phyloP scores from a whole-genome alignment of 2,329 filamentous ascomycete genomes.

The Colletotrichum tropicale region DNA sequence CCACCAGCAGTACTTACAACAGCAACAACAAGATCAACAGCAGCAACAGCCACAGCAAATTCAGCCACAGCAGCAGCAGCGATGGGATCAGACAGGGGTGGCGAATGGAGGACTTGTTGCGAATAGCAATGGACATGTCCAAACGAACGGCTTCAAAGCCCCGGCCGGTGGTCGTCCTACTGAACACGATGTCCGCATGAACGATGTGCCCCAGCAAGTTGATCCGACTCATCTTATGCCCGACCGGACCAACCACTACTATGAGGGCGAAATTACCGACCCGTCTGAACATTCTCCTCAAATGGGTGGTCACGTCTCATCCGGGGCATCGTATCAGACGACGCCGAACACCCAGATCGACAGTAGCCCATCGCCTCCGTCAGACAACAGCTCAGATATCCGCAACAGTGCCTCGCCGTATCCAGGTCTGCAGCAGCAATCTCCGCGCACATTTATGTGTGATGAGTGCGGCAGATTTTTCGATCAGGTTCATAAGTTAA shows the following conservation, averaged over 20 bases:
- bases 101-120: neutral
- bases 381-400: constrained; percentile 38
- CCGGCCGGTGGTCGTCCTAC: neutral
- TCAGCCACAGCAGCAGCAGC: neutral
- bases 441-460: constrained; percentile 37
- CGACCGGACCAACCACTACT: constrained; percentile 9
- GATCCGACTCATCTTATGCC: constrained; percentile 14
- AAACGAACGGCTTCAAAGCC: neutral
- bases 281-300: constrained; percentile 48
- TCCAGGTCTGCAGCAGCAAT: constrained; percentile 18
- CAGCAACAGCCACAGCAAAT: constrained; percentile 2
- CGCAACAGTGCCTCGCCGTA: constrained; percentile 40
- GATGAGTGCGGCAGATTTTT: constrained; percentile 51
- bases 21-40: neutral
- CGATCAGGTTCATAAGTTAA: constrained; percentile 64
- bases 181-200: neutral
- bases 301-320: constrained; percentile 40
- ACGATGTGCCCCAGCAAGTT: neutral
- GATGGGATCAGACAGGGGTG: neutral
- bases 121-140: neutral
- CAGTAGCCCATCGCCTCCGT: constrained; percentile 45
- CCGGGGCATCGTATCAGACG: constrained; percentile 44
- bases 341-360: constrained; percentile 51
- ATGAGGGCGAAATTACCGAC: constrained; percentile 26
- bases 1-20: neutral